Evolutionary conservation across 768 basidiomycete genomes (phyloP), one percentile per base, ranked within the genome.

Genomic region (Leucocoprinus birnbaumii): DNA sequence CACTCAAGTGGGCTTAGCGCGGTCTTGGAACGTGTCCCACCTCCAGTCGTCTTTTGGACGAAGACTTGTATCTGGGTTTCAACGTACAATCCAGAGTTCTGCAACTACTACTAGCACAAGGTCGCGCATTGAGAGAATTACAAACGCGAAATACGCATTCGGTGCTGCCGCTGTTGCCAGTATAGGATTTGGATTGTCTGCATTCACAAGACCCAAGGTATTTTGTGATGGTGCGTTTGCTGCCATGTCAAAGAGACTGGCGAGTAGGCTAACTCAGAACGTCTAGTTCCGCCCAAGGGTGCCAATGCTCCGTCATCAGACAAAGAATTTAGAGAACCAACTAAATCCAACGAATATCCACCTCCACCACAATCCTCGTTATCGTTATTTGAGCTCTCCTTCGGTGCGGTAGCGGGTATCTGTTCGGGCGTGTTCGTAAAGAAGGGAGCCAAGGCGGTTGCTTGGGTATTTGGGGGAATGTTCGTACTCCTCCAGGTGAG

Each of bases 361-460:
- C 80, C 84, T 13, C 85, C 79, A 2, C 88, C 89, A 1, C 61
- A 70, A 43, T 94, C 93, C n/a, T 78, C 83, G 0, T 75, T 97
- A n/a, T 90, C 85, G 52, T 55, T 84, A 18, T 87, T 87, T 64
- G 87, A 96, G 61, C 81, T 98, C 24, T 77, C 85, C 0, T 98
- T 98, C 66, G 96, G 96, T 10, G 91, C 93, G 3, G 85, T 90
- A 0, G 82, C 86, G 53, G 96, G 96, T 0, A 66, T 98, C 40
- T 97, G 93, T 63, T 85, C 92, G 0, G 96, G 96, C 0, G 79
- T 98, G 0, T 98, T 98, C 65, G 76, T 96, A 62, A 98, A 97
- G 73, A 98, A 96, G 69, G 95, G 96, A n/a, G 83, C 87, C 7
- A 91, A 87, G 67, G 76, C 82, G 2, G 69, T 87, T 10, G 96